Base-by-base conservation (phyloP, 106 monocot species). In the Platanthera zijinensis region DNA sequence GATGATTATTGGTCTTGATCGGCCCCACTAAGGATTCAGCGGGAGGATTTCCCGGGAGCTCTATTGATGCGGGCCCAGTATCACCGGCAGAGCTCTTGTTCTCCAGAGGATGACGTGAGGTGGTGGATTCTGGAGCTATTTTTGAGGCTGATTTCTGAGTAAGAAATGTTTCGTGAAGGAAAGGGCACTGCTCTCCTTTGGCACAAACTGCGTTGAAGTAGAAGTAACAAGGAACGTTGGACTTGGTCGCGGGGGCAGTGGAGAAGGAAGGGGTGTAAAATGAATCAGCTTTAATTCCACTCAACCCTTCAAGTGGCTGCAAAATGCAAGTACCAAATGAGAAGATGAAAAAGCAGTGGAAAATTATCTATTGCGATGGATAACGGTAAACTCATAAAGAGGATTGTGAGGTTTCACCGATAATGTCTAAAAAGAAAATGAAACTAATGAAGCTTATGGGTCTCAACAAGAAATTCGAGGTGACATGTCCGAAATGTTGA, bases 151-250 rank as follows among this genome's bases (percentile, higher is more conserved):
- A 39, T 39, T 79, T 84, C 50, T 73, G 81, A 59, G 68, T 54
- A 62, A 67, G 73, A 13, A 73, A 57, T 39, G 49, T 22, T 5
- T 74, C 81, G 86, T 89, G 89, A 48, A 81, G 75, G 75, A 85
- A 89, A 68, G 75, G 81, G 79, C 89, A 89, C 7, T 81, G 83
- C 48, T 85, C 81, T 28, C 89, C 89, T 84, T 89, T 89, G 25
- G 69, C 77, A 62, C 89, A 89, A 54, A 68, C 79, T 39, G 81
- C 61, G 79, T 89, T 83, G 77, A 79, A 86, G 53, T 53, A 89
- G 59, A 89, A 89, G 62, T 86, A 89, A 47, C 89, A 89, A 28
- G 89, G 85, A 54, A 82, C 81, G 71, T 69, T 82, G 6, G 79
- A 48, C 79, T 81, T 89, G 64, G 32, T 77, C n/a, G 72, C 59